These are phyloP conservation scores for Phytophthora litchii DNA, from an alignment of 352 stramenopile species.

Conservation along the genomic window DNA sequence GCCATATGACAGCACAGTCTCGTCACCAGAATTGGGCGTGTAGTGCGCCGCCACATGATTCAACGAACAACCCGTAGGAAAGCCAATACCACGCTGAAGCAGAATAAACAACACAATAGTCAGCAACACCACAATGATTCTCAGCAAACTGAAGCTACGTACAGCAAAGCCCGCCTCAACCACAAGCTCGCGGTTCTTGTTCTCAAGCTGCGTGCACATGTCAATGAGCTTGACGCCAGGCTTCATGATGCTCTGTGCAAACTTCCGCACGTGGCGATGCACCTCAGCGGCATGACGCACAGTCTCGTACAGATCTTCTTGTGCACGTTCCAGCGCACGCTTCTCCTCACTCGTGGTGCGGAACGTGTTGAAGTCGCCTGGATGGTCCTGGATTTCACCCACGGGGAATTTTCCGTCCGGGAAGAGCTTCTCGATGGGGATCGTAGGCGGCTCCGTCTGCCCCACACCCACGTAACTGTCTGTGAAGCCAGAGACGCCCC, in stretches of 20 bases:
- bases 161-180: slow-evolving; percentile 89
- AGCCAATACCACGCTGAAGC: slow-evolving; percentile 39
- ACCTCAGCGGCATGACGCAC: slow-evolving; percentile 94
- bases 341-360: slow-evolving; percentile 85
- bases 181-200: slow-evolving; percentile 95
- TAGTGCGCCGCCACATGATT: slow-evolving; percentile 99
- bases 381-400: slow-evolving; percentile 93
- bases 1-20: slow-evolving; percentile 93
- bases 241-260: slow-evolving; percentile 95
- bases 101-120: neutral
- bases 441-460: slow-evolving; percentile 96
- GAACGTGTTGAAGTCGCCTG: slow-evolving; percentile 91
- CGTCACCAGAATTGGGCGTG: slow-evolving; percentile 96
- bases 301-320: slow-evolving; percentile 53
- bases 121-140: neutral
- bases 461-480: slow-evolving; percentile 93
- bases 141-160: slow-evolving; percentile 15
- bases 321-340: slow-evolving; percentile 80
- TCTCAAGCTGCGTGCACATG: slow-evolving; percentile 94
- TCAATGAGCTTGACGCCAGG: slow-evolving; percentile 96
- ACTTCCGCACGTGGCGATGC: slow-evolving; percentile 89
- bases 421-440: slow-evolving; percentile 84
- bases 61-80: slow-evolving; percentile 95
- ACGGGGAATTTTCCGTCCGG: slow-evolving; percentile 71
- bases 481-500: slow-evolving; percentile 83